These are phyloP conservation scores for Arachis hypogaea DNA, from an alignment of 306 rosid genomes.

Conservation along the genomic window DNA sequence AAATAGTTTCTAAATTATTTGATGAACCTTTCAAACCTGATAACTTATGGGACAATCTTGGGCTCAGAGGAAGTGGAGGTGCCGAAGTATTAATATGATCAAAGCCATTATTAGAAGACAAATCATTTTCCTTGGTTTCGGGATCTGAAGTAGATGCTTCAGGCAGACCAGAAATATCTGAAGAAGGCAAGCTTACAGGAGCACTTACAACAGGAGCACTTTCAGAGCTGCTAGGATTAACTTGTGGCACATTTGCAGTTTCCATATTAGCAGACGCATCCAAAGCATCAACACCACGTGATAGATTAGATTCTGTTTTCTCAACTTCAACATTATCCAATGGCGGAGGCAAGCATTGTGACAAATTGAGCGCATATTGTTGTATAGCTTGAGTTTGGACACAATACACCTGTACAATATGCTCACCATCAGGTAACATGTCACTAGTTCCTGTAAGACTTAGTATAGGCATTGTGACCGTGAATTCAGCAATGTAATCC, in stretches of 20 bases:
- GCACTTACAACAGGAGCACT: constrained; percentile 37
- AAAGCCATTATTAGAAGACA: constrained; percentile 47
- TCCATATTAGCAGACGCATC: constrained; percentile 47
- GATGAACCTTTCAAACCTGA: constrained; percentile 49
- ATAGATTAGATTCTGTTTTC: constrained; percentile 45
- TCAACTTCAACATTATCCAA: constrained; percentile 57
- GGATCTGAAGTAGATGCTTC: constrained; percentile 48
- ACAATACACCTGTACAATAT: constrained; percentile 68
- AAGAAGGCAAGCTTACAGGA: constrained; percentile 48
- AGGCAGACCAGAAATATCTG: constrained; percentile 49
- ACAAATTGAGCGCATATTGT: constrained; percentile 69
- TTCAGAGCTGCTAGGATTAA: constrained; percentile 47
- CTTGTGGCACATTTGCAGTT: constrained; percentile 44
- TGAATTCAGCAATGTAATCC: constrained; percentile 78
- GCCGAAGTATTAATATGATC: constrained; percentile 47
- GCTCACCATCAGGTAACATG: constrained; percentile 66
- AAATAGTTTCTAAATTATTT: constrained; percentile 47
- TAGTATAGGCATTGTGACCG: constrained; percentile 76
- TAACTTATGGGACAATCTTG: constrained; percentile 52
- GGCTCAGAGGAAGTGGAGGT: constrained; percentile 64
- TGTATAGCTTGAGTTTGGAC: constrained; percentile 87
- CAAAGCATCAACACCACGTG: constrained; percentile 45
- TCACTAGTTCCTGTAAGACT: constrained; percentile 77
- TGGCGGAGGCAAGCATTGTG: constrained; percentile 78
- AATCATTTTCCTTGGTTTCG: constrained; percentile 45